A percentile compares a stretch with the other conserved stretches of the same genome.
Evolutionary conservation across 257 asterid genomes (phyloP).

Genomic region (Nicotiana obtusifolia): DNA sequence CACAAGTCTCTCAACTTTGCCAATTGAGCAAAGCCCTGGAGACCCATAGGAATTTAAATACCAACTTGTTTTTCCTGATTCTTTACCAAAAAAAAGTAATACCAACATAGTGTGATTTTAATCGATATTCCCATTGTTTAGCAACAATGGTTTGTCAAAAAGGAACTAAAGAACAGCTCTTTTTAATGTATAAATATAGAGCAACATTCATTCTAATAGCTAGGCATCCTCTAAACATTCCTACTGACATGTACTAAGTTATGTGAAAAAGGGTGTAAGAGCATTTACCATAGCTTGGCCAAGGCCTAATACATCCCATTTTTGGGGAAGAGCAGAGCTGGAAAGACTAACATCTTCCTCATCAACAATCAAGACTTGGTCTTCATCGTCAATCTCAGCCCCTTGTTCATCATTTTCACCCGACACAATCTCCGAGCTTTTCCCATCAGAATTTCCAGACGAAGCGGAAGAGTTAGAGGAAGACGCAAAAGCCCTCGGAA

Average conservation of each 20-base stretch:
- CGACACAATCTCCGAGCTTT: conserved; percentile 2
- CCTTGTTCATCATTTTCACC: conserved; percentile 44
- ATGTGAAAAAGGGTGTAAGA: not conserved
- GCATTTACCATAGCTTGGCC: conserved; percentile 93
- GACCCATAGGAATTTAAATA: not conserved
- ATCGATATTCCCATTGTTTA: not conserved
- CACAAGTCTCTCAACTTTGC: not conserved
- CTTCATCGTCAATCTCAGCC: conserved; percentile 27
- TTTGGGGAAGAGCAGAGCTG: conserved; percentile 42
- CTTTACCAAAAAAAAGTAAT: not conserved
- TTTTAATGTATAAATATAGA: not conserved
- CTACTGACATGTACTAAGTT: not conserved
- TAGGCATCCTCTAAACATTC: not conserved
- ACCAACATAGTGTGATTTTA: not conserved
- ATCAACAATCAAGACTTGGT: conserved; percentile 13
- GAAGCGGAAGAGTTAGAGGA: not conserved
- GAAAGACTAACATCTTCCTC: conserved; percentile 11
- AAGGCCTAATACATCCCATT: conserved; percentile 91
- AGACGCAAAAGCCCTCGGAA: conserved; percentile 8
- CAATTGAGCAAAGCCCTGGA: not conserved
- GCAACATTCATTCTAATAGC: not conserved
- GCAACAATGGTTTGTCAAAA: not conserved
- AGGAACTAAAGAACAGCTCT: not conserved
- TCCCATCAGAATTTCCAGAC: conserved; percentile 1
- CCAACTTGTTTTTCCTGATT: not conserved